Evolutionary conservation across 2,329 filamentous ascomycete genomes (phyloP).

Genomic region (Mollisiaceae sp.): DNA sequence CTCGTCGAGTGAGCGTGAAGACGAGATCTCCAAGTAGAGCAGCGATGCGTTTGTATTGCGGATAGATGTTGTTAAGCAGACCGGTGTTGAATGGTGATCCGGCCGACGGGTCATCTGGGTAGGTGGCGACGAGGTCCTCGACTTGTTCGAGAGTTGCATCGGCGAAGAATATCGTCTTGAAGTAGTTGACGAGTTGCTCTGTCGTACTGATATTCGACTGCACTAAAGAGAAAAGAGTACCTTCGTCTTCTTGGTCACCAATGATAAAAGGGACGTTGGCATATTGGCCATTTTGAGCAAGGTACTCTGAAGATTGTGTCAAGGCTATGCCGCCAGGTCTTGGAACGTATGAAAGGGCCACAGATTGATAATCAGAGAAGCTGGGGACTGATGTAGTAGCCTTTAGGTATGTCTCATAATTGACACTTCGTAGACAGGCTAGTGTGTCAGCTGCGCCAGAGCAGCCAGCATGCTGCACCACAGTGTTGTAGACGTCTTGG

Average conservation of each 20-base stretch:
- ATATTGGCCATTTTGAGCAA: slow-evolving; percentile 58
- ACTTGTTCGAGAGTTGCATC: slow-evolving; percentile 58
- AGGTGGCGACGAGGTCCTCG: slow-evolving; percentile 62
- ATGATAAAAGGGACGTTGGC: slow-evolving; percentile 67
- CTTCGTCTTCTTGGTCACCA: slow-evolving; percentile 81
- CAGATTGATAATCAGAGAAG: slow-evolving; percentile 68
- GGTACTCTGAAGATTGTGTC: slow-evolving; percentile 65
- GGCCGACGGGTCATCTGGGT: slow-evolving; percentile 52
- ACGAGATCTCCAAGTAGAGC: slow-evolving; percentile 77
- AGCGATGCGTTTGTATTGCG: slow-evolving; percentile 77
- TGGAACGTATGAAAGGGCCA: slow-evolving; percentile 76
- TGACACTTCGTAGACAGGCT: slow-evolving; percentile 66
- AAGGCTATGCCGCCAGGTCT: slow-evolving; percentile 72
- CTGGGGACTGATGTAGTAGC: slow-evolving; percentile 74
- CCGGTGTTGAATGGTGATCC: slow-evolving; percentile 77
- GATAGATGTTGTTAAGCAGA: slow-evolving; percentile 72
- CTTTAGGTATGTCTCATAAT: slow-evolving; percentile 64
- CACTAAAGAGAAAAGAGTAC: slow-evolving; percentile 74
- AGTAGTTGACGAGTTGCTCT: slow-evolving; percentile 63
- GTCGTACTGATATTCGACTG: slow-evolving; percentile 71
- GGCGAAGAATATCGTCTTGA: slow-evolving; percentile 64
- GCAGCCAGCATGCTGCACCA: slow-evolving; percentile 68
- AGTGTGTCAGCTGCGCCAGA: slow-evolving; percentile 60
- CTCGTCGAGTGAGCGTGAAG: slow-evolving; percentile 74
- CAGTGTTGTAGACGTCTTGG: slow-evolving; percentile 66